These are phyloP conservation scores for Aspergillus awamori DNA, from an alignment of 2,329 filamentous ascomycete species.

Conservation along the genomic window DNA sequence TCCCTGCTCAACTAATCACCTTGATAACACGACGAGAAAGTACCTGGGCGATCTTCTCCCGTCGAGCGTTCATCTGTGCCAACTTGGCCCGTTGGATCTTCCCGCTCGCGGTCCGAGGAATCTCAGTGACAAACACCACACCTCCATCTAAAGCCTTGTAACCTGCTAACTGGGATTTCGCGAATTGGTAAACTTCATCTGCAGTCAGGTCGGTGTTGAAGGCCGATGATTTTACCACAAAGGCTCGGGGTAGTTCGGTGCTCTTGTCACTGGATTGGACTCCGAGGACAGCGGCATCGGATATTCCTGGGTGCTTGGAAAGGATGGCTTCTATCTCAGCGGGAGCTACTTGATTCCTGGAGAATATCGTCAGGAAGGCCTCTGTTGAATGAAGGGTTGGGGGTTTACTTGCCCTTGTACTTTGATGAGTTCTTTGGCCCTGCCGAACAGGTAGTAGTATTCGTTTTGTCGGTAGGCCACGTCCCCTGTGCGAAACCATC, in stretches of 20 bases:
- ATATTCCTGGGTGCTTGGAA: slow-evolving; percentile 41
- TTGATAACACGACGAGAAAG: background rate
- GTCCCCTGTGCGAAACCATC: slow-evolving; percentile 41
- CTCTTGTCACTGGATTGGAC: slow-evolving; percentile 29
- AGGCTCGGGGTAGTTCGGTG: slow-evolving; percentile 43
- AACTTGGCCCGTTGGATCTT: slow-evolving; percentile 43
- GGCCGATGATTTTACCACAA: slow-evolving; percentile 34
- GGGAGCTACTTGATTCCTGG: slow-evolving; percentile 44
- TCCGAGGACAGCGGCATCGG: slow-evolving; percentile 47
- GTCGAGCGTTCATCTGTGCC: slow-evolving; percentile 25
- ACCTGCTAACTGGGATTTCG: slow-evolving; percentile 38
- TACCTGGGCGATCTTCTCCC: slow-evolving; percentile 21
- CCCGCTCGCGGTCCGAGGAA: slow-evolving; percentile 47
- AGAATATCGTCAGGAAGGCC: no score
- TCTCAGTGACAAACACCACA: slow-evolving; percentile 45
- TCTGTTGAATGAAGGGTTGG: no score
- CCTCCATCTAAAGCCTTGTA: slow-evolving; percentile 48
- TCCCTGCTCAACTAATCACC: background rate
- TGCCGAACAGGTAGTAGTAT: slow-evolving; percentile 33
- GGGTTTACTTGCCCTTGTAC: slow-evolving; percentile 31
- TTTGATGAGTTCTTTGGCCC: slow-evolving; percentile 43
- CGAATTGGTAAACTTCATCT: slow-evolving; percentile 41
- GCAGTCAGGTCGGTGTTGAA: slow-evolving; percentile 24
- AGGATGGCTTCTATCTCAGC: slow-evolving; percentile 47
- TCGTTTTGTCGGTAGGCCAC: slow-evolving; percentile 26